Base-by-base conservation (phyloP, 2,329 filamentous ascomycete species). In the Dactylella cylindrospora region DNA sequence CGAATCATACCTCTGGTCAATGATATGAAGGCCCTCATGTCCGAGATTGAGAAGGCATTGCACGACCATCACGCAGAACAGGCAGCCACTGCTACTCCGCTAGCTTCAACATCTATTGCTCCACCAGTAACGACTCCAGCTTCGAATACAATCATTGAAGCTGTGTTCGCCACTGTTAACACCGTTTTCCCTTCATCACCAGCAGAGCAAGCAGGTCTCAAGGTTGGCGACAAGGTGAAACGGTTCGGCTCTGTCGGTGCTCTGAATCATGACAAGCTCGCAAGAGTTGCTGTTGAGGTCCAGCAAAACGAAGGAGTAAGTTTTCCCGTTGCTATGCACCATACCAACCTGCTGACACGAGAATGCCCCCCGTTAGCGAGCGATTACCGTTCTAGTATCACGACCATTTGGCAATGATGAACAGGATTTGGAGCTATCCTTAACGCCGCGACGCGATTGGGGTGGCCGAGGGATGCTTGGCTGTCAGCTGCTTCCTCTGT, bases 11-110 rank as follows among this genome's bases (percentile, higher is more conserved):
- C 84, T 67, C 79, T 97, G 31, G 84, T 87, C 66, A 97, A 96
- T 71, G 93, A 98, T 73, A 91, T 95, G 76, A 96, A 94, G 72
- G 83, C 84, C 31, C 75, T 96, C 35, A 96, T 97, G 90, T 75
- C 75, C 55, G 77, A 80, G 57, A 85, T 97, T 67, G 93, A 97
- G 73, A 84, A 84, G 70, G 84, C 84, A 39, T 79, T 98, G n/a
- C 89, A 97, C 71, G 84, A 86, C 67, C 86, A 93, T 71, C 95
- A 97, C 72, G 90, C 41, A 23, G 49, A 53, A 25, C 41, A 38
- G n/a, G 22, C 53, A 25, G 74, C 76, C 20, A 75, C 79, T 47
- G 73, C 76, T 40, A 71, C 69, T 43, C 47, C 69, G n/a, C 65
- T 54, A 54, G 54, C 68, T 33, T 51, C 64, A 28, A 54, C 33